Base-by-base conservation (phyloP, 1,284 basidiomycete species). In the Ceratobasidium sp. region DNA sequence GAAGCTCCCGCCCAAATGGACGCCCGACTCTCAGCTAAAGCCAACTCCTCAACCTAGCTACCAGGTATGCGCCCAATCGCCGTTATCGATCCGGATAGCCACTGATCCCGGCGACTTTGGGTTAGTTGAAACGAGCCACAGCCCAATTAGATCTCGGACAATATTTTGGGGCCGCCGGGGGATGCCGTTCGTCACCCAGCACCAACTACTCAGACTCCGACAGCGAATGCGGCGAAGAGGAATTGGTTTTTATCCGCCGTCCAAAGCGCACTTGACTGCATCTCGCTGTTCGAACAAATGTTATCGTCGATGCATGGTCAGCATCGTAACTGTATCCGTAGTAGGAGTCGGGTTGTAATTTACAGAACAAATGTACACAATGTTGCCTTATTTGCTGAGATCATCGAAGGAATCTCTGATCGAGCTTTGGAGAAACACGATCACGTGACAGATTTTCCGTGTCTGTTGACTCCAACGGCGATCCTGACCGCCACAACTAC, bases 361-460 rank as follows among this genome's bases (percentile, higher is more conserved):
- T 43, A 19, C 16, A 43, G 16, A 43, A 6, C 11, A 43, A 43
- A 43, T 43, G 2, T 6, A 43, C 41, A 34, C 43, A 46, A 46
- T 46, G 43, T 46, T 46, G 43, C 43, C n/a, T 34, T 34, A 34
- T 34, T 34, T 8, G 34, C 8, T n/a, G n/a, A n/a, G n/a, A n/a
- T n/a, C n/a, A n/a, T n/a, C n/a, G n/a, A n/a, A n/a, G n/a, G n/a
- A n/a, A n/a, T n/a, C n/a, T 29, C 22, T 22, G 14, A 24, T 54
- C 48, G 48, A 11, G 53, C 53, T 11, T 54, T 16, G n/a, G 43
- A 56, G 29, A 56, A 56, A 56, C 53, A 56, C 53, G 53, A 34
- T 49, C 62, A 64, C 46, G 51, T 51, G 46, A 31, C 48, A n/a
- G 5, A 59, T 59, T n/a, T 51, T 48, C 34, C 54, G 43, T 29